phyloP scores from a whole-genome alignment of 345 rosid genomes.

The Garcia nutans region DNA sequence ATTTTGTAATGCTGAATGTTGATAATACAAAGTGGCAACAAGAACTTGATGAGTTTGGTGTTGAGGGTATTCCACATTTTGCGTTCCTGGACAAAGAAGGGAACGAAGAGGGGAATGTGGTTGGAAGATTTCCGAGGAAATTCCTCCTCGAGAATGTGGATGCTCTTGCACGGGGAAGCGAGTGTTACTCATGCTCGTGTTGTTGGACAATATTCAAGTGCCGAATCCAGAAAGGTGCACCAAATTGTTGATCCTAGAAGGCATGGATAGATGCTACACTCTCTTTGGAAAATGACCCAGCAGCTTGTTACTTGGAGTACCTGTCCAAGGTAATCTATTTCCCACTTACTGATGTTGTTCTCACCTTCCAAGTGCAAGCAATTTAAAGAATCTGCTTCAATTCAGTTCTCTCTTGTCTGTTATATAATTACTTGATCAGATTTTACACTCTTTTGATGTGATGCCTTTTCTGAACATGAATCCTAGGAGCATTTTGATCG shows the following conservation, averaged over 20 bases:
- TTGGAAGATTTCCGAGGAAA: constrained; percentile 82
- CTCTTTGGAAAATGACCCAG: neutral
- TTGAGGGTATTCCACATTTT: constrained; percentile 93
- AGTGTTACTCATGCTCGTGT: constrained; percentile 81
- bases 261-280: constrained; percentile 55
- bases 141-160: constrained; percentile 79
- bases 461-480: neutral
- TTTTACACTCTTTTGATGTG: neutral
- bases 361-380: neutral
- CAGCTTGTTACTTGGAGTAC: constrained; percentile 7
- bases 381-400: neutral
- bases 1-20: constrained; percentile 94
- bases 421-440: no score
- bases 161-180: constrained; percentile 60
- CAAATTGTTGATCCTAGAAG: constrained; percentile 82
- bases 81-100: constrained; percentile 79
- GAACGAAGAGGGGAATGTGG: constrained; percentile 91
- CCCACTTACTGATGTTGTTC: neutral
- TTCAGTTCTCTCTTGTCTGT: neutral
- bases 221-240: constrained; percentile 68
- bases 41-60: constrained; percentile 96
- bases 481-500: neutral
- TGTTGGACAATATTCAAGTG: constrained; percentile 75
- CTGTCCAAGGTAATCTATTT: constrained; percentile 6
- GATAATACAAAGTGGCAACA: constrained; percentile 98